These are phyloP conservation scores for Erythrobasidium hasegawianum DNA, from an alignment of 1,284 basidiomycete species.

Conservation along the genomic window DNA sequence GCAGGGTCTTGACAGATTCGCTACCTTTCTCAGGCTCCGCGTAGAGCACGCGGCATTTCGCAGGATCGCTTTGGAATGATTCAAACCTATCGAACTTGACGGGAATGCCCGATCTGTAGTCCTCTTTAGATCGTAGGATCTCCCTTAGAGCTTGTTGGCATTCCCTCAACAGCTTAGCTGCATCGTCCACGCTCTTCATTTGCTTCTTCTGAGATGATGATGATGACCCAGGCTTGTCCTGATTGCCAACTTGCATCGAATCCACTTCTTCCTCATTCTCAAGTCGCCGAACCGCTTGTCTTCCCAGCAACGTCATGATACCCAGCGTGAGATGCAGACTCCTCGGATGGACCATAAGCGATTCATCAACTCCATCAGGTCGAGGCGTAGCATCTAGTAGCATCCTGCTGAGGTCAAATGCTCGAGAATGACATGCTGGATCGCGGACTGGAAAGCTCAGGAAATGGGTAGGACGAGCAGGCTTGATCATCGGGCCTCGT, in stretches of 20 bases:
- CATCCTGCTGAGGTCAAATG: slow-evolving; percentile 4
- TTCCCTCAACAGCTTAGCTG: slow-evolving; percentile 14
- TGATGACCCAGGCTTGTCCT: not conserved
- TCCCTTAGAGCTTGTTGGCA: slow-evolving; percentile 10
- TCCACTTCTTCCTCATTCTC: not conserved
- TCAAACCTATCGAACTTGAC: slow-evolving; percentile 10
- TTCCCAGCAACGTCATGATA: slow-evolving; percentile 16
- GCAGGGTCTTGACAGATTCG: slow-evolving; percentile 12
- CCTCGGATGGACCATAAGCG: slow-evolving; percentile 6
- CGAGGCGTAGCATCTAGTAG: slow-evolving; percentile 6
- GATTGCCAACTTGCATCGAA: not conserved
- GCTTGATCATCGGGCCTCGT: not conserved
- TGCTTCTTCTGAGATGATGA: not conserved
- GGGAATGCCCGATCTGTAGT: not conserved
- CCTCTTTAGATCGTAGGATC: not conserved
- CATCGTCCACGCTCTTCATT: slow-evolving; percentile 5
- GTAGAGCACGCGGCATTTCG: slow-evolving; percentile 26
- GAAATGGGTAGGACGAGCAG: slow-evolving; percentile 19
- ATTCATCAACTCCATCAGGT: slow-evolving; percentile 25
- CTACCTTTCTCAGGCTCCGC: slow-evolving; percentile 31
- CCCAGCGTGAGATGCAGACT: slow-evolving; percentile 19
- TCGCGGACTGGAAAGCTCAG: slow-evolving; percentile 20
- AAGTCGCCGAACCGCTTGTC: not conserved
- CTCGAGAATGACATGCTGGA: slow-evolving; percentile 15
- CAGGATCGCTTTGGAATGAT: slow-evolving; percentile 20